Conservation (phyloP, 2,329 filamentous ascomycete species). For the Cytospora piceicola region DNA sequence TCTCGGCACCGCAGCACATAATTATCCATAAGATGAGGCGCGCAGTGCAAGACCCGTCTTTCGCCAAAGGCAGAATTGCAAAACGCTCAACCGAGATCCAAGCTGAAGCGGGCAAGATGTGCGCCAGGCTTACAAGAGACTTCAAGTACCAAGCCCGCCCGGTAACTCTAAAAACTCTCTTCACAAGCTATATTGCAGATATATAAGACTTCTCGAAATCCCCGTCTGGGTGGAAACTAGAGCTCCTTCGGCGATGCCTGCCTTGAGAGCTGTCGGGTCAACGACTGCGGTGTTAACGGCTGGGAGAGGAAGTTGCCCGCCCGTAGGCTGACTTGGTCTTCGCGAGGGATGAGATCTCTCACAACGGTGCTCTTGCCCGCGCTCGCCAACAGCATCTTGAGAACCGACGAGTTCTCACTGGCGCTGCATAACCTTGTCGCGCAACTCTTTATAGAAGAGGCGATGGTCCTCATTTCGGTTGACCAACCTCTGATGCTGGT, state of each 20-base stretch:
- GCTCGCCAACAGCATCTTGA: no score
- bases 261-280: no score
- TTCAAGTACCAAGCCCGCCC: not conserved
- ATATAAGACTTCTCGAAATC: not conserved
- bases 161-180: not conserved
- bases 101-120: slow-evolving; percentile 12
- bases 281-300: no score
- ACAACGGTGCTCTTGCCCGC: no score
- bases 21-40: slow-evolving; percentile 18
- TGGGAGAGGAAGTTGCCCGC: no score
- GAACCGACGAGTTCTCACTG: no score
- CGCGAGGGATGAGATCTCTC: no score
- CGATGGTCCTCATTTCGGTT: not conserved
- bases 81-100: not conserved
- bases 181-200: not conserved
- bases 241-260: no score
- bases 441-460: not conserved
- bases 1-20: slow-evolving; percentile 1
- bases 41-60: not conserved
- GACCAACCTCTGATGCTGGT: not conserved
- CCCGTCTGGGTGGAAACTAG: no score
- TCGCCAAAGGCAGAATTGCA: not conserved
- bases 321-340: no score
- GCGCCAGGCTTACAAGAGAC: slow-evolving; percentile 1
- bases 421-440: no score